Percentiles rank a stretch among this genome's conserved stretches.
These are phyloP conservation scores for Aspergillus alliaceus DNA, from an alignment of 2,329 filamentous ascomycete species.

Conservation along the genomic window DNA sequence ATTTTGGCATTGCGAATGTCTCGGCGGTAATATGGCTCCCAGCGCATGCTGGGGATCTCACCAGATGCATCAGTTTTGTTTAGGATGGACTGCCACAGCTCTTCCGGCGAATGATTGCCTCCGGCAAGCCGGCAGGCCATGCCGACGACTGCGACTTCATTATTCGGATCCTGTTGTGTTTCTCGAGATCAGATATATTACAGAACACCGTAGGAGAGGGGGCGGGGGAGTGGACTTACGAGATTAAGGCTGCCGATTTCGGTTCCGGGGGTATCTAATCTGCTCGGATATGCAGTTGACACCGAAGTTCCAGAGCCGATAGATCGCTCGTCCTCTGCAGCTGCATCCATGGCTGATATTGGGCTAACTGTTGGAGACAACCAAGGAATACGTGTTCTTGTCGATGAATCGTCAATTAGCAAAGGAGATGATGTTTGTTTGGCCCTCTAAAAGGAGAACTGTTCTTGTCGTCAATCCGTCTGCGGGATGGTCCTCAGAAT, in stretches of 20 bases:
- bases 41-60: slow-evolving; percentile 31
- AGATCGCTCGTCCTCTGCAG: background rate
- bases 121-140: slow-evolving; percentile 35
- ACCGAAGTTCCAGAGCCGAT: background rate
- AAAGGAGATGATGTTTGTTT: no score
- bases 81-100: slow-evolving; percentile 36
- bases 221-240: background rate
- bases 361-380: background rate
- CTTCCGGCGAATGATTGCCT: slow-evolving; percentile 27
- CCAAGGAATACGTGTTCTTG: background rate
- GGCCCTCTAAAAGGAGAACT: background rate
- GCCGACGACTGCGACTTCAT: slow-evolving; percentile 39
- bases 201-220: background rate
- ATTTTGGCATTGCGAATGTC: slow-evolving; percentile 27
- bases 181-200: background rate
- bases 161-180: slow-evolving; percentile 11
- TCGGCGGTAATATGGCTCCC: slow-evolving; percentile 32
- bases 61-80: slow-evolving; percentile 28
- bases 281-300: background rate
- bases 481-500: background rate
- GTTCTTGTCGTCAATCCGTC: background rate
- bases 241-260: background rate
- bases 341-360: background rate
- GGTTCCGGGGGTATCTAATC: background rate
- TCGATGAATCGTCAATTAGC: background rate